Conservation (phyloP, 169 alveolate species). For the Condylostoma magnum region DNA sequence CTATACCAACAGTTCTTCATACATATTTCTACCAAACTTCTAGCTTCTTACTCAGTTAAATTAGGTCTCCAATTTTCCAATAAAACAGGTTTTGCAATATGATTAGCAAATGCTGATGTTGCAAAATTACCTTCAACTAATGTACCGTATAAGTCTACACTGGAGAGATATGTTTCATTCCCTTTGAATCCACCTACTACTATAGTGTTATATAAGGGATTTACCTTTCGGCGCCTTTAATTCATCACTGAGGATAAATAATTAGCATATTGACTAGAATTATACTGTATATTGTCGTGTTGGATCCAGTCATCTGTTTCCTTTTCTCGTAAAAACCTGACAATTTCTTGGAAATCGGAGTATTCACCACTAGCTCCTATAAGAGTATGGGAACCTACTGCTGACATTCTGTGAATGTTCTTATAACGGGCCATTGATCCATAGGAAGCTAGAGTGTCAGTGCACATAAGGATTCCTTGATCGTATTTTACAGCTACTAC, state of each 20-base stretch:
- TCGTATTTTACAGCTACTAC: conserved; percentile 60
- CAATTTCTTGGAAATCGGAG: conserved; percentile 67
- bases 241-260: conserved; percentile 53
- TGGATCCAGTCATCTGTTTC: conserved; percentile 46
- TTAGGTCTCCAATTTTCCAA: conserved; percentile 57
- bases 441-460: conserved; percentile 64
- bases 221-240: conserved; percentile 56
- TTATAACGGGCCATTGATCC: conserved; percentile 63
- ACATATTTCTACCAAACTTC: conserved; percentile 51
- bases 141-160: conserved; percentile 74
- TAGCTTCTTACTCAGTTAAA: conserved; percentile 58
- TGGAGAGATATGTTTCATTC: conserved; percentile 51
- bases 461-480: conserved; percentile 65
- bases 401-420: conserved; percentile 48
- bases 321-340: conserved; percentile 44
- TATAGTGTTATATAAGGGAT: conserved; percentile 60
- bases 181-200: conserved; percentile 58
- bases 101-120: conserved; percentile 75
- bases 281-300: conserved; percentile 57
- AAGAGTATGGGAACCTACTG: conserved; percentile 49
- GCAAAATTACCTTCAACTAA: conserved; percentile 49
- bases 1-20: conserved; percentile 62
- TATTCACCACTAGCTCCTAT: conserved; percentile 72
- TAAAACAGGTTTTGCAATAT: conserved; percentile 57
- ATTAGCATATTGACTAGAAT: conserved; percentile 67